Percentiles rank a stretch among this genome's conserved stretches.
Conservation (phyloP, 2,329 filamentous ascomycete species). For the Chrysoporthe puriensis region DNA sequence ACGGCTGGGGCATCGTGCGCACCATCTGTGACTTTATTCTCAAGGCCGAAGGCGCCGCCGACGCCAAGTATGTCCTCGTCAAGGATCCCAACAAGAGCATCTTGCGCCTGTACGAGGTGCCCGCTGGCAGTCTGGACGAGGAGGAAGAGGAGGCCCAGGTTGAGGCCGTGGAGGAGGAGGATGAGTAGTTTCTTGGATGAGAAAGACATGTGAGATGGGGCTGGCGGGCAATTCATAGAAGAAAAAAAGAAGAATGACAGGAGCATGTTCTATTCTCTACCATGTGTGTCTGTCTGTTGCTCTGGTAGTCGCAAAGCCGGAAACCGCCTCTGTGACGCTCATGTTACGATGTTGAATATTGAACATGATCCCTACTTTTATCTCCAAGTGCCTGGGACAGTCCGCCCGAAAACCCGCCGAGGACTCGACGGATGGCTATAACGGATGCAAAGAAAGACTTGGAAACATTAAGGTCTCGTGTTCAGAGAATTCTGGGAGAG, state of each 20-base stretch:
- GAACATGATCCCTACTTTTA: no score
- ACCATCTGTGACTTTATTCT: constrained; percentile 96
- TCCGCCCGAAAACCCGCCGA: no score
- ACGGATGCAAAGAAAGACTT: no score
- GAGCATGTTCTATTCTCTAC: background rate
- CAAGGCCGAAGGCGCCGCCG: constrained; percentile 58
- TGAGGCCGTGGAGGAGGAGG: constrained; percentile 58
- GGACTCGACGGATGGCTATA: no score
- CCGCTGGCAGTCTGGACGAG: constrained; percentile 86
- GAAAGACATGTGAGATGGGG: background rate
- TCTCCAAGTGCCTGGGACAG: no score
- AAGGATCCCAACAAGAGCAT: constrained; percentile 98
- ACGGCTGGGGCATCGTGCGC: constrained; percentile 98
- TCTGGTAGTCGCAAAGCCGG: background rate
- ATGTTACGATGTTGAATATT: no score
- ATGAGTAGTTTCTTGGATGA: constrained; percentile 41
- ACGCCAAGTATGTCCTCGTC: constrained; percentile 80
- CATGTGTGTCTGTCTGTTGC: background rate
- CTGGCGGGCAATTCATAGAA: background rate
- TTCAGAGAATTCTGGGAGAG: no score
- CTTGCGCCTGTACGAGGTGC: constrained; percentile 90
- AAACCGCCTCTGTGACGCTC: no score
- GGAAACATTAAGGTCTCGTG: no score
- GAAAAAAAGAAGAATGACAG: background rate
- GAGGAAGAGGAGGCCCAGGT: constrained; percentile 70